A percentile compares a stretch with the other conserved stretches of the same genome.
phyloP scores from a whole-genome alignment of 257 asterid species.

The Buddleja alternifolia region DNA sequence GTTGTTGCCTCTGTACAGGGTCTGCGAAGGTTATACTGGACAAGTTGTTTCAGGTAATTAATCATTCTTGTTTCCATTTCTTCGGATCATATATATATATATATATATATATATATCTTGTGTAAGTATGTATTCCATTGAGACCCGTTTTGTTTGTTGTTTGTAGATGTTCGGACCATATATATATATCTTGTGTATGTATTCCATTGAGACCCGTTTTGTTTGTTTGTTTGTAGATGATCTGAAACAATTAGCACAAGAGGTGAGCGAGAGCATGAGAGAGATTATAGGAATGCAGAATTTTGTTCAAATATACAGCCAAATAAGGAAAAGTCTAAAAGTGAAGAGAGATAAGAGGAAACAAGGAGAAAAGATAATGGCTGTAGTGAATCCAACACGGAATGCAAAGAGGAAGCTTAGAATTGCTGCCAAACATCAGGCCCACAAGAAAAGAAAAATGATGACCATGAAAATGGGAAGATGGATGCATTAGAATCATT shows the following conservation, averaged over 20 bases:
- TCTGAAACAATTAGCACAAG: conserved; percentile 70
- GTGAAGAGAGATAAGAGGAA: conserved; percentile 87
- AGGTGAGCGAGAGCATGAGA: conserved; percentile 58
- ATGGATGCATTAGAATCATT: conserved; percentile 50
- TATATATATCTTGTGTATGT: too few relatives aligned
- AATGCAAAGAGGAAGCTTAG: conserved; percentile 92
- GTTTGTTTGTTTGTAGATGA: conserved; percentile 54
- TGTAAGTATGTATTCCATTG: too few relatives aligned
- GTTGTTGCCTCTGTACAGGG: conserved; percentile 80
- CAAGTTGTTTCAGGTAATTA: conserved; percentile 75
- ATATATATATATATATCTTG: too few relatives aligned
- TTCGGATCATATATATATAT: too few relatives aligned
- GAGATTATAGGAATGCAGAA: conserved; percentile 59
- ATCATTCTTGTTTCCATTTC: conserved; percentile 19
- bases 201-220: too few relatives aligned
- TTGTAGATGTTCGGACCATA: conserved; percentile 70
- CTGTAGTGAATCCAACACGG: conserved; percentile 80
- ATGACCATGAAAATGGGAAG: conserved; percentile 75
- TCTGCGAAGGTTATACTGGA: conserved; percentile 80
- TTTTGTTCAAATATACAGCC: conserved; percentile 62
- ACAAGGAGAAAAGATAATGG: conserved; percentile 77
- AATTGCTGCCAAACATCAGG: conserved; percentile 71
- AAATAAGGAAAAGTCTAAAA: conserved; percentile 64
- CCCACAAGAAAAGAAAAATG: conserved; percentile 82
- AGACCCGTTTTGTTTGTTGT: not conserved